Base-by-base conservation (phyloP, 2,329 filamentous ascomycete genomes). In the Pseudocercospora vitis region DNA sequence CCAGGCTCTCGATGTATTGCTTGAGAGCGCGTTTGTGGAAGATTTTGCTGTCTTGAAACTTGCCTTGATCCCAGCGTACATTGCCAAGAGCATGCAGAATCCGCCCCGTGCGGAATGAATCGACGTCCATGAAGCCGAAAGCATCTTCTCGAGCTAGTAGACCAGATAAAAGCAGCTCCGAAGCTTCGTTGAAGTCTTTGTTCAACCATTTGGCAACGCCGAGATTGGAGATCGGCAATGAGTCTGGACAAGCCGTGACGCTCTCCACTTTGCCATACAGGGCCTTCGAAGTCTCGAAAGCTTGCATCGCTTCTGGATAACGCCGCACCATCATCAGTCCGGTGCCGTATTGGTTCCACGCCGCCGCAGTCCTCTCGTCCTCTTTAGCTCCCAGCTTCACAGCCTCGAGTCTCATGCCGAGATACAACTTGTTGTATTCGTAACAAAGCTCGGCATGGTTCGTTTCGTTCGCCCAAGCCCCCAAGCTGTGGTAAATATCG, bases 11-110 rank as follows among this genome's bases (percentile, higher is more conserved):
- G 3, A 1, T 12, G 24, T 51, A 54, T 9, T 53, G 50, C 8
- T 52, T 37, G 1, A 57, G 40, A 2, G 55, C 46, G 6, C 39
- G 35, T 3, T 4, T 21, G 26, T 53, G 54, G 28, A 24, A 52
- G 14, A 53, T 49, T 19, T 53, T 16, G 37, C 54, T 53, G 4
- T 29, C 14, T 16, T 19, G n/a, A 16, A 29, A 12, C 2, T 14
- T 12, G 1, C 37, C 37, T 26, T 57, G 23, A 16, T 37, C 29
- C 18, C 16, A 54, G 0, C 48, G 28, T 8, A 54, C 51, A 16
- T 57, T 57, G 12, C 55, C 55, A 3, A 54, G n/a, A 3, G 35
- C 16, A n/a, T 57, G 55, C 7, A 21, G 46, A 28, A 57, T 46
- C 5, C 50, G 37, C 7, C 55, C 55, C 0, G 45, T 56, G 2